Percentiles rank a stretch among this genome's conserved stretches.
Conservation (phyloP, 163 green algal genomes). For the Chlamydomonas reinhardtii region DNA sequence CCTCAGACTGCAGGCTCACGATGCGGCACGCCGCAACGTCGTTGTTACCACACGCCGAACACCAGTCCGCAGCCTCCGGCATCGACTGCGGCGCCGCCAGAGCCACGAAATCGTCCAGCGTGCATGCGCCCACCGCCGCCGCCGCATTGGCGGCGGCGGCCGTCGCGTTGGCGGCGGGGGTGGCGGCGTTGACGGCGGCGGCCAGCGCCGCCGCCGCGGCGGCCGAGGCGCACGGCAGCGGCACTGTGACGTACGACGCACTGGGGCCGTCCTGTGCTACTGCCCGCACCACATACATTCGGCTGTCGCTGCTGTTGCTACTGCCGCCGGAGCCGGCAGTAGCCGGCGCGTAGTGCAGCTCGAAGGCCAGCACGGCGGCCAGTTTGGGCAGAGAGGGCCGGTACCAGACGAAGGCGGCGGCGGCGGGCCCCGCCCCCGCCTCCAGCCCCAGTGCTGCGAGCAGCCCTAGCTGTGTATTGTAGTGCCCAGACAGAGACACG, state of each 20-base stretch:
- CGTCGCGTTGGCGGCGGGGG: neutral
- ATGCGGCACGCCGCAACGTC: slow-evolving; percentile 42
- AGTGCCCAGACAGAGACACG: slow-evolving; percentile 59
- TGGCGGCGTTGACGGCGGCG: neutral
- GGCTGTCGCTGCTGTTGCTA: neutral
- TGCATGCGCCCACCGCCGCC: slow-evolving; percentile 44
- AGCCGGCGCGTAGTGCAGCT: slow-evolving; percentile 53
- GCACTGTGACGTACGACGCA: slow-evolving; percentile 44
- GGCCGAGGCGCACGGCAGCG: slow-evolving; percentile 52
- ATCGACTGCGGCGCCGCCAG: slow-evolving; percentile 28
- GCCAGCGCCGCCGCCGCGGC: neutral
- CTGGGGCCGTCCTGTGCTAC: slow-evolving; percentile 64
- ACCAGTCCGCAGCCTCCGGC: slow-evolving; percentile 34
- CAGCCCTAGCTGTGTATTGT: slow-evolving; percentile 70
- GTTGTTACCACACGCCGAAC: slow-evolving; percentile 49
- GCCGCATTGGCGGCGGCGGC: too few relatives aligned
- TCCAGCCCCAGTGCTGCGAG: slow-evolving; percentile 43
- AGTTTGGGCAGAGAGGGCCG: slow-evolving; percentile 46
- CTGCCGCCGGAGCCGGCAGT: neutral
- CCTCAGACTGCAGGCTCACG: neutral
- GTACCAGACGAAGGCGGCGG: slow-evolving; percentile 15
- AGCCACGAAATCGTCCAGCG: slow-evolving; percentile 45
- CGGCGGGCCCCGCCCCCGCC: neutral
- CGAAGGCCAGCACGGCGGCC: slow-evolving; percentile 62
- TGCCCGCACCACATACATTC: slow-evolving; percentile 44